Conservation (phyloP, 352 stramenopile genomes). For the Blastocystis sp. region DNA sequence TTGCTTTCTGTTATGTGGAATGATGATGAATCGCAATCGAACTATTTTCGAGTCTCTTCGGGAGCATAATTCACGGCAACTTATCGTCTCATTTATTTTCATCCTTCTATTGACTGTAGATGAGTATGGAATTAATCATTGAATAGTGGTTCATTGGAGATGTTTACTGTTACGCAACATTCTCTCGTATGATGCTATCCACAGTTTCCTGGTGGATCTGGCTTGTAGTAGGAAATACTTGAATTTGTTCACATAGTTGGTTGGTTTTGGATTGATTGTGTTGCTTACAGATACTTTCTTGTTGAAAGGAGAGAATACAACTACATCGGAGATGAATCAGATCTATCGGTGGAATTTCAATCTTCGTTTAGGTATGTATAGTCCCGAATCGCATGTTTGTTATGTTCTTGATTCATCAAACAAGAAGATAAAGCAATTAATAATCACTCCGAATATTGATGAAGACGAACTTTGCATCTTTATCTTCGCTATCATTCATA, state of each 20-base stretch:
- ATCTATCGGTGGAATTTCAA: conserved; percentile 66
- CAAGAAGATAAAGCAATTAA: not conserved
- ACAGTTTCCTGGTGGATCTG: conserved; percentile 8
- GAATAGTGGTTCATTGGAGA: conserved; percentile 33
- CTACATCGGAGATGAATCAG: conserved; percentile 53
- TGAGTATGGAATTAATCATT: not conserved
- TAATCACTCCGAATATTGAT: conserved; percentile 37
- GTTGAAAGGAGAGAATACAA: conserved; percentile 2
- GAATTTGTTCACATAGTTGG: not conserved
- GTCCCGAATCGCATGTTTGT: conserved; percentile 18
- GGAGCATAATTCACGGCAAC: not conserved
- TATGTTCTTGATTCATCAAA: not conserved
- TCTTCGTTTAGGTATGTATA: conserved; percentile 48
- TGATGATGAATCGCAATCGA: conserved; percentile 23
- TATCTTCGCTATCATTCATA: not conserved
- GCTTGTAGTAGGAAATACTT: not conserved
- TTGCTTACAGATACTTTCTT: conserved; percentile 1
- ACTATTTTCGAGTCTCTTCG: conserved; percentile 1
- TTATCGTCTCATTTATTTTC: not conserved
- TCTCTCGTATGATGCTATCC: not conserved
- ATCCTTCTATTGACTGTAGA: not conserved
- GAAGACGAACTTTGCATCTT: conserved; percentile 33
- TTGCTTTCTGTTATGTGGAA: not conserved
- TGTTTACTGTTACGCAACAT: not conserved
- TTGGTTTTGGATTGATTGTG: not conserved